Evolutionary conservation across 2,329 filamentous ascomycete genomes (phyloP), one percentile per base, ranked within the genome.

Genomic region (Colletotrichum caudatum): DNA sequence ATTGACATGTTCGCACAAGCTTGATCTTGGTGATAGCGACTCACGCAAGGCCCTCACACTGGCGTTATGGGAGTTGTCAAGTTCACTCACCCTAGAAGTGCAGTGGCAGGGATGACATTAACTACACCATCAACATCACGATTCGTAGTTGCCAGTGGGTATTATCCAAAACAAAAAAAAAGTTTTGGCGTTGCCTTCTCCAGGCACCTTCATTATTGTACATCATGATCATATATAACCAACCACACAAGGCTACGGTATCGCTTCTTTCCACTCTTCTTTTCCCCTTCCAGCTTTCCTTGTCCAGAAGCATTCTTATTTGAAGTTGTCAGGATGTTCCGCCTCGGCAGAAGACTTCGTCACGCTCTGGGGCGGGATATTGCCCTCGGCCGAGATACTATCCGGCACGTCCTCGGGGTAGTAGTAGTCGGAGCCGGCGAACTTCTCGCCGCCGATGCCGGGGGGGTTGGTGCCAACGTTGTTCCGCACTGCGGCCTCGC

Each of bases 381-480:
- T 77, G 0, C 82, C 82, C 77, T 84, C 81, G 2, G 65, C 69
- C 1, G 69, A 72, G 29, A 69, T 72, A 59, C 81, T 81, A 23
- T 84, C 83, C 7, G 82, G 81, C 35, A 84, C 82, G 26, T 76
- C 78, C 78, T 85, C 82, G 0, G 81, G 79, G 2, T 71, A 74
- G 69, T 85, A 82, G 70, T 83, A 83, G 12, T 85, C 77, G 2
- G 78, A 76, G 8, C 82, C 84, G 75, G 81, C 82, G 76, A 80
- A 84, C 64, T 81, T 73, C 57, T 76, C 78, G 54, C 84, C 83
- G 5, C 80, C 80, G 18, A 79, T 77, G 1, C 79, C 80, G 1
- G 76, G 74, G 35, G 79, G 77, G 39, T 81, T 79, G 11, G 76
- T 76, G 26, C 82, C 81, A 8, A 84, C 76, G 59, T 85, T 85